phyloP scores from a whole-genome alignment of 148 eudicot species.

The Rhododendron kiyosumense region DNA sequence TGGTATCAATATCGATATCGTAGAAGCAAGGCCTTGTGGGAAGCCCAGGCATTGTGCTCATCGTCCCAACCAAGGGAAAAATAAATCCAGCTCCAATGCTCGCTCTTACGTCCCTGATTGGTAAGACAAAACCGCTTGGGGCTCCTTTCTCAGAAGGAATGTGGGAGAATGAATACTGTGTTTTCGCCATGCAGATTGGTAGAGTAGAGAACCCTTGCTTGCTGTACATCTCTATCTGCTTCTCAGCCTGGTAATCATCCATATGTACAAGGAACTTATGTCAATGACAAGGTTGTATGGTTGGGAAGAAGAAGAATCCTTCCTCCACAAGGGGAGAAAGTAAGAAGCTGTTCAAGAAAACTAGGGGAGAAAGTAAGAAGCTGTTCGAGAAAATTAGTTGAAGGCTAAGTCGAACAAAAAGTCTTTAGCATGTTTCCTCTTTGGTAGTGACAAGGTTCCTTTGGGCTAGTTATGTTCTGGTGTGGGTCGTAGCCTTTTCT shows the following conservation, averaged over 20 bases:
- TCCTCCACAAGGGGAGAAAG: background rate
- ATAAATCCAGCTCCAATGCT: conserved; percentile 99
- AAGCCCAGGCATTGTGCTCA: conserved; percentile 99
- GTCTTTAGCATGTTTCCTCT: background rate
- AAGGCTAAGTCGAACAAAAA: background rate
- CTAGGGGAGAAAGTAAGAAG: background rate
- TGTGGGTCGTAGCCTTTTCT: background rate
- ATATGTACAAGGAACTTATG: background rate
- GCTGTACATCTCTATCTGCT: conserved; percentile 86
- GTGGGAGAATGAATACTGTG: conserved; percentile 92
- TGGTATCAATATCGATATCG: conserved; percentile 84
- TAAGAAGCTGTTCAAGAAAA: background rate
- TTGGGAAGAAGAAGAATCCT: background rate
- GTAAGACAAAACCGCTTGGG: conserved; percentile 77
- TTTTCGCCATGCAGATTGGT: conserved; percentile 99
- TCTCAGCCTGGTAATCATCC: conserved; percentile 59
- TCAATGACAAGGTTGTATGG: conserved; percentile 1
- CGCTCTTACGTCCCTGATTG: conserved; percentile 86
- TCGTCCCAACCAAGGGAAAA: conserved; percentile 90
- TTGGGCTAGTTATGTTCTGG: background rate
- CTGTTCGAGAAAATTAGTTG: background rate
- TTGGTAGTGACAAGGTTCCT: background rate
- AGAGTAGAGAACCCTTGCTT: conserved; percentile 81
- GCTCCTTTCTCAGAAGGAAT: conserved; percentile 82
- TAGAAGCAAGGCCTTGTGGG: conserved; percentile 99